Evolutionary conservation across 2,329 filamentous ascomycete genomes (phyloP), one percentile per base, ranked within the genome.

Genomic region (Pseudogymnoascus sp.): DNA sequence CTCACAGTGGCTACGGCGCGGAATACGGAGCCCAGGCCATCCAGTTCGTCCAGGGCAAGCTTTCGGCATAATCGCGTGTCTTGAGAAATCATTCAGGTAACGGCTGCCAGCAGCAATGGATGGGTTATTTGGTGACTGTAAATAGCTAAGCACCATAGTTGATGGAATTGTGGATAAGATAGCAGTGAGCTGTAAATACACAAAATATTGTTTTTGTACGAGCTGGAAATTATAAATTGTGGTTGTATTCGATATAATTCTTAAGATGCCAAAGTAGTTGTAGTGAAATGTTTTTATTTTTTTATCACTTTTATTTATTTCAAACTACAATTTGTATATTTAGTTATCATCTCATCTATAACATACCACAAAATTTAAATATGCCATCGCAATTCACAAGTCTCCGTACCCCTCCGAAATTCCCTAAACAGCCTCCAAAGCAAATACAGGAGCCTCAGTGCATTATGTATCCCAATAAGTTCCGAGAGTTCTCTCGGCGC

Each of bases 1-100:
- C 81, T 5, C 86, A 88, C 72, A 82, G 86, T 71, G 80, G 83
- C 60, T 88, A 89, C 65, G 84, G 83, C n/a, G 78, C 75, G 66
- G 82, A 83, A 68, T 88, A 89, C 65, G 85, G 85, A 1, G 71
- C 77, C 5, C 76, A 85, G 68, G 86, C 85, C 1, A 71, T 88
- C 42, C 67, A 76, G 0, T 89, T 88, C 67, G 82, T 87, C 69
- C 83, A 85, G 73, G 76, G 73, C 70, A 64, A 62, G 59, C 36
- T 65, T 54, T 54, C 47, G 23, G 45, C 23, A 51, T 51, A 51
- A 51, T 51, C 45, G 45, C 23, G 1, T 51, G 23, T 51, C 23
- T 54, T 4, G 47, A 54, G 14, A 31, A 6, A 16, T 54, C 4
- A 7, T 31, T 16, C 14, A 54, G 12, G 18, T 6, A 29, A 31